A percentile compares a stretch with the other conserved stretches of the same genome.
phyloP scores from a whole-genome alignment of 768 basidiomycete genomes.

The Pleurotus salmoneostramineus region DNA sequence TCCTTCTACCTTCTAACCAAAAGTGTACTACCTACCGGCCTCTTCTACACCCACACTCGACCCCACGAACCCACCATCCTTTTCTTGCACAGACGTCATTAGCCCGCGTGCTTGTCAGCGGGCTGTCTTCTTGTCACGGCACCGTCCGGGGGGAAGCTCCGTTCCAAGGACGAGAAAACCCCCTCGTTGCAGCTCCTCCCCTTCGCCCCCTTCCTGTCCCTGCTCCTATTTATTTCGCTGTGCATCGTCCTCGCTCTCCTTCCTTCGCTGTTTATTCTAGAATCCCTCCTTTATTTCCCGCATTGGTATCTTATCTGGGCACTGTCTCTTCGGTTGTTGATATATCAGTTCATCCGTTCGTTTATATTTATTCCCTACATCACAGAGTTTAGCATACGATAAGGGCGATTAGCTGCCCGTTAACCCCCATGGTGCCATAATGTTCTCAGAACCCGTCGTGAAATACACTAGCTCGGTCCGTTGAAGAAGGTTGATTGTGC shows the following conservation, averaged over 20 bases:
- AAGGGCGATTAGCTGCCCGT: neutral
- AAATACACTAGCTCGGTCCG: neutral
- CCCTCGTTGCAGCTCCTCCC: neutral
- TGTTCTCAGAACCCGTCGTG: neutral
- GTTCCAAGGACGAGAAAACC: neutral
- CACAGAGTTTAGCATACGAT: neutral
- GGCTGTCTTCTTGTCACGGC: neutral
- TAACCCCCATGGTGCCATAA: neutral
- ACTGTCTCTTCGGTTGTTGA: neutral
- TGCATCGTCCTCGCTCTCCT: neutral
- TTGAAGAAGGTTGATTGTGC: neutral
- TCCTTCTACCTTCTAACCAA: conserved; percentile 2
- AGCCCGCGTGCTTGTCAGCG: neutral
- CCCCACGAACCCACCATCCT: neutral
- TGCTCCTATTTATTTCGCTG: conserved; percentile 2
- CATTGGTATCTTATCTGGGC: neutral
- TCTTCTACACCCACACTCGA: neutral
- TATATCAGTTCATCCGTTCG: neutral
- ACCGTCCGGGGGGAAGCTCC: neutral
- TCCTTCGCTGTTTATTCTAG: neutral
- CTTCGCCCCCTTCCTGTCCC: neutral
- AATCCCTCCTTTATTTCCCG: neutral
- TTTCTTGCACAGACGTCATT: neutral
- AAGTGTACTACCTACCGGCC: neutral
- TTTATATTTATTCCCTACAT: neutral